Percentiles rank a stretch among this genome's conserved stretches.
Conservation (phyloP, 1,139 yeast species). For the Candida frijolesensis region DNA sequence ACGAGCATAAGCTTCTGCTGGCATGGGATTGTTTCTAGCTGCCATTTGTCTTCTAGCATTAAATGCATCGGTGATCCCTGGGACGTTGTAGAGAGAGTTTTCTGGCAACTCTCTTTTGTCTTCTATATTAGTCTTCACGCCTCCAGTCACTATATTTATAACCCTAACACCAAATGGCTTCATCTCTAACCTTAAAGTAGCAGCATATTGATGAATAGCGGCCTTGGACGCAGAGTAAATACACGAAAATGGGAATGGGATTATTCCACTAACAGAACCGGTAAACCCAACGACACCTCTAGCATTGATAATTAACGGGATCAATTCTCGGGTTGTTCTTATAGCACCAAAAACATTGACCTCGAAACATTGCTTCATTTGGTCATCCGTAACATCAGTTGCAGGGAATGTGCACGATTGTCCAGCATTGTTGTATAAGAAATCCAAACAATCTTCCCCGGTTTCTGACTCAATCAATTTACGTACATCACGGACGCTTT, state of each 20-base stretch:
- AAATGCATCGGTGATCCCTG: conserved; percentile 51
- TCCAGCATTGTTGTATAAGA: conserved; percentile 59
- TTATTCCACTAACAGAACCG: conserved; percentile 68
- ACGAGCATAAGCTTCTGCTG: conserved; percentile 56
- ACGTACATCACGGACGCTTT: conserved; percentile 51
- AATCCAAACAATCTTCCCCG: conserved; percentile 46
- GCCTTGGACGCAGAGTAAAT: conserved; percentile 75
- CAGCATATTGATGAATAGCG: conserved; percentile 71
- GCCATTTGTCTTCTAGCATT: conserved; percentile 63
- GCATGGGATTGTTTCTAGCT: conserved; percentile 58
- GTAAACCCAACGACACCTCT: conserved; percentile 76
- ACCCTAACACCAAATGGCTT: conserved; percentile 75
- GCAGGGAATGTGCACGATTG: conserved; percentile 73
- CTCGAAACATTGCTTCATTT: conserved; percentile 55
- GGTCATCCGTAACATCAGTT: conserved; percentile 62
- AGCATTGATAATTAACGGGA: conserved; percentile 60
- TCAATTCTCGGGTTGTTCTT: conserved; percentile 61
- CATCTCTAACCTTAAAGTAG: conserved; percentile 63
- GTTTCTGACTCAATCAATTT: conserved; percentile 34
- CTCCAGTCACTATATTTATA: conserved; percentile 48
- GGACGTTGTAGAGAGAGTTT: conserved; percentile 55
- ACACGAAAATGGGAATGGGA: conserved; percentile 72
- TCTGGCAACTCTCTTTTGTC: conserved; percentile 54
- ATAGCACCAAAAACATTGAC: conserved; percentile 75
- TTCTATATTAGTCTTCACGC: conserved; percentile 65